Percentiles rank a stretch among this genome's conserved stretches.
Evolutionary conservation across 2,329 filamentous ascomycete species (phyloP).

Genomic region (Dactylellina haptotyla): DNA sequence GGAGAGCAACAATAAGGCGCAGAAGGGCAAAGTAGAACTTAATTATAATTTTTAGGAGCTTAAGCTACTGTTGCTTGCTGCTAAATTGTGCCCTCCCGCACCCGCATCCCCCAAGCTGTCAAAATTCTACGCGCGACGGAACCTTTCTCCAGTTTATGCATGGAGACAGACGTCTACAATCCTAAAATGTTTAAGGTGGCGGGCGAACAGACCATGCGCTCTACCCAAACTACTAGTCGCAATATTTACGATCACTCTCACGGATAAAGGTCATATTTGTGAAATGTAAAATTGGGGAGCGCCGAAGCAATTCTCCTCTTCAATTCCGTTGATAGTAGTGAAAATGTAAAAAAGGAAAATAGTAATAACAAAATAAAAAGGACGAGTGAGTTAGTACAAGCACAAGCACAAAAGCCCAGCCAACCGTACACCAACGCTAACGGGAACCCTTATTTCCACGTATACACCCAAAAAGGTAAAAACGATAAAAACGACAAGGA

Average conservation of each 20-base stretch:
- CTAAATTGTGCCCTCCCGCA: too few relatives aligned
- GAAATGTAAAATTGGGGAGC: constrained; percentile 47
- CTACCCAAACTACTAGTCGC: background rate
- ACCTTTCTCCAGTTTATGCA: too few relatives aligned
- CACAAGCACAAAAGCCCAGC: constrained; percentile 53
- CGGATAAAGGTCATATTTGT: background rate
- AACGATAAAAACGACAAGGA: constrained; percentile 38
- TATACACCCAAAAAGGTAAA: constrained; percentile 59
- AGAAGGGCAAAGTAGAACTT: too few relatives aligned
- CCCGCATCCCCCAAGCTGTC: too few relatives aligned
- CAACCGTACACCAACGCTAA: constrained; percentile 56
- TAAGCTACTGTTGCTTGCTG: too few relatives aligned
- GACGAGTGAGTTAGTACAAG: constrained; percentile 40
- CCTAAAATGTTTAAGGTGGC: too few relatives aligned
- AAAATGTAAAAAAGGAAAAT: constrained; percentile 31
- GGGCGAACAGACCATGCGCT: too few relatives aligned
- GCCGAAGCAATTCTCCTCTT: constrained; percentile 59
- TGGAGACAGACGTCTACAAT: too few relatives aligned
- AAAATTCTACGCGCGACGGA: too few relatives aligned
- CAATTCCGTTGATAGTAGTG: constrained; percentile 60
- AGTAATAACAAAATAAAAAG: constrained; percentile 25
- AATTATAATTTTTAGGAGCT: too few relatives aligned
- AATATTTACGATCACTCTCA: background rate
- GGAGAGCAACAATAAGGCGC: background rate
- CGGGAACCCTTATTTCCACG: constrained; percentile 58